Percentiles rank a stretch among this genome's conserved stretches.
Evolutionary conservation across 2,329 filamentous ascomycete species (phyloP).

Genomic region (Fusarium ambrosium): DNA sequence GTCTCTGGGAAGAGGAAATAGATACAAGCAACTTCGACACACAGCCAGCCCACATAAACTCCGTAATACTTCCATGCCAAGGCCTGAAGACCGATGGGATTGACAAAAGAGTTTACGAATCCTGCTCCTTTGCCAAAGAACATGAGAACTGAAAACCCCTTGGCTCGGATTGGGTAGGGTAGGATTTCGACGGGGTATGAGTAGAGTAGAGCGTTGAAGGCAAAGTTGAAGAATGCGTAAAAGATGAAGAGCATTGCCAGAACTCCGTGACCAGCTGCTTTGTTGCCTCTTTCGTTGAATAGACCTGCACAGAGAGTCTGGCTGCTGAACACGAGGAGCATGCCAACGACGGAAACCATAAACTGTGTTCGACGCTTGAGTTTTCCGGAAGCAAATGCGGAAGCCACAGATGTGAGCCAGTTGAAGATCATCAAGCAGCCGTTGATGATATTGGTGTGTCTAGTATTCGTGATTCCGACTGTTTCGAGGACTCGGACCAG

Average conservation of each 20-base stretch:
- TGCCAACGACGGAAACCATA: slow-evolving; percentile 27
- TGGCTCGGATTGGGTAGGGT: slow-evolving; percentile 29
- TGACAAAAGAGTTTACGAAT: slow-evolving; percentile 26
- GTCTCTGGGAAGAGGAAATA: slow-evolving; percentile 23
- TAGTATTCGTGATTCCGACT: slow-evolving; percentile 12
- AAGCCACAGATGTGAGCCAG: slow-evolving; percentile 35
- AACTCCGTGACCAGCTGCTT: slow-evolving; percentile 16
- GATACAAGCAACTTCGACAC: slow-evolving; percentile 7
- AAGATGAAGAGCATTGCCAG: slow-evolving; percentile 32
- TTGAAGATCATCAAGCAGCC: slow-evolving; percentile 40
- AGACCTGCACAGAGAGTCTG: slow-evolving; percentile 32
- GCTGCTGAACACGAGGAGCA: slow-evolving; percentile 29
- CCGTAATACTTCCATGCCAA: slow-evolving; percentile 23
- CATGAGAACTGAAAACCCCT: slow-evolving; percentile 35
- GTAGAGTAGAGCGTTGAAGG: slow-evolving; percentile 35
- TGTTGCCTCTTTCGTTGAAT: slow-evolving; percentile 28
- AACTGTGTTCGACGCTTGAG: slow-evolving; percentile 39
- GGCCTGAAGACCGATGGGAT: slow-evolving; percentile 17
- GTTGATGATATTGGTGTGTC: slow-evolving; percentile 35
- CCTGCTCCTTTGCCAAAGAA: slow-evolving; percentile 27
- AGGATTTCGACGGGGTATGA: slow-evolving; percentile 34
- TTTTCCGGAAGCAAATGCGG: slow-evolving; percentile 20
- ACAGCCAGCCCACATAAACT: slow-evolving; percentile 20
- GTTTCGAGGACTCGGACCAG: slow-evolving; percentile 24
- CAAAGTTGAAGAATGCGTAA: slow-evolving; percentile 38